Conservation (phyloP, 2,329 filamentous ascomycete species). For the Cercospora zeae-maydis region DNA sequence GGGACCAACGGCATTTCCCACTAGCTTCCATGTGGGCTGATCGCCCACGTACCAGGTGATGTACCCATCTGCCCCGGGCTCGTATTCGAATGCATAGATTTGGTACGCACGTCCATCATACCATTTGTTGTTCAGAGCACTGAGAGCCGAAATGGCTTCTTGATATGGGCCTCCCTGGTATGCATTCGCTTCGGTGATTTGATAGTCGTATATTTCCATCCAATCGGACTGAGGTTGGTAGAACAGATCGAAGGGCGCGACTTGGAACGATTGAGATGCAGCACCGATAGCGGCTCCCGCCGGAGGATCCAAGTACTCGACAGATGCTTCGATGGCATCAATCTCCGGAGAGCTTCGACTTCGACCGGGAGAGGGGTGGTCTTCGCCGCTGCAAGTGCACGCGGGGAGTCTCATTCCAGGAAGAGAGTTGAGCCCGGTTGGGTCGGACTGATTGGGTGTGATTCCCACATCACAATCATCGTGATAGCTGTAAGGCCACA, state of each 20-base stretch:
- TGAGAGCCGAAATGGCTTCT: conserved; percentile 60
- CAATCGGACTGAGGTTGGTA: conserved; percentile 61
- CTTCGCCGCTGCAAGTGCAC: conserved; percentile 61
- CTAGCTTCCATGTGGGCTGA: conserved; percentile 62
- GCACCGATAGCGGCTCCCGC: conserved; percentile 52
- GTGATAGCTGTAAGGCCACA: conserved; percentile 72
- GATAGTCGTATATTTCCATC: conserved; percentile 61
- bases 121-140: conserved; percentile 63
- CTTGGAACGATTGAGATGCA: conserved; percentile 63
- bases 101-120: conserved; percentile 63
- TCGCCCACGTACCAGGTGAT: conserved; percentile 68
- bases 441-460: conserved; percentile 66
- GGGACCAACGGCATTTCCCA: conserved; percentile 57
- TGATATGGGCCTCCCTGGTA: conserved; percentile 62
- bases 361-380: conserved; percentile 63
- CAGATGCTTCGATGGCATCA: conserved; percentile 67
- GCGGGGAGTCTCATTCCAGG: conserved; percentile 68
- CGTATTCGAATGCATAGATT: conserved; percentile 61
- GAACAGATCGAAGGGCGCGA: conserved; percentile 67
- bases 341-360: conserved; percentile 68
- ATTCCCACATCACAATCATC: conserved; percentile 67
- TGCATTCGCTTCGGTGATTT: conserved; percentile 55
- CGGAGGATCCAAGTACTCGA: conserved; percentile 50
- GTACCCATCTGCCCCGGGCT: conserved; percentile 56
- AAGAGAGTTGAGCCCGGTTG: conserved; percentile 62